Base-by-base conservation (phyloP, 441 rosid species). In the Gossypium gossypioides region DNA sequence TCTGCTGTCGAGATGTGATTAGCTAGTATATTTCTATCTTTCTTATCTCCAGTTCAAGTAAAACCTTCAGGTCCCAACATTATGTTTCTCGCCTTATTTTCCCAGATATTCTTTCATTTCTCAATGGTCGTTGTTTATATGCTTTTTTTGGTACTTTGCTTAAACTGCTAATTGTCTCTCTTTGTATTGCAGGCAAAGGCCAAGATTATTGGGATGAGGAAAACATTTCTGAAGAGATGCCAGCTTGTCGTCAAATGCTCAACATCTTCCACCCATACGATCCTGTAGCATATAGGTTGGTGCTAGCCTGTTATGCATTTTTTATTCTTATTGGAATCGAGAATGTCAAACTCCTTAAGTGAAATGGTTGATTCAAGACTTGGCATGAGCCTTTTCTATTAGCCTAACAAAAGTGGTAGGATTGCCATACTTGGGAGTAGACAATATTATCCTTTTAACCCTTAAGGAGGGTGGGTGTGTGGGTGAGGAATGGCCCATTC, bases 221-320 rank as follows among this genome's bases (percentile, higher is more conserved):
- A 76, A 89, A 86, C 77, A 85, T 82, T 73, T 81, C 1, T 44
- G 99, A 95, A 88, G 98, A 92, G 89, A 87, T 91, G 86, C 99
- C 98, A 68, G 92, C 95, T 71, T 95, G 99, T 80, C 86, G 83
- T 72, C 98, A 87, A 83, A 92, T 95, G 98, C 85, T 92, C 89
- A 95, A 92, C 83, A 92, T 95, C 72, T 95, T 95, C 81, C 98
- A 95, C 79, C 99, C 99, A 21, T 95, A 75, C 78, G 99, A 96
- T 81, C 99, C 99, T 58, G 99, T 95, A 78, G 99, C 99, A 68
- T 95, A 95, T 81, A 91, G 99, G 99, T 95, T 61, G 73, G 81
- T 51, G 21, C 16, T 62, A 9, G 50, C 54, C 42, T 32, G 19
- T 34, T 51, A 0, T n/a, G 51, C 24, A 22, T 51, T 71, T 50